phyloP scores from a whole-genome alignment of 2,329 filamentous ascomycete genomes.

The Alternaria solani region DNA sequence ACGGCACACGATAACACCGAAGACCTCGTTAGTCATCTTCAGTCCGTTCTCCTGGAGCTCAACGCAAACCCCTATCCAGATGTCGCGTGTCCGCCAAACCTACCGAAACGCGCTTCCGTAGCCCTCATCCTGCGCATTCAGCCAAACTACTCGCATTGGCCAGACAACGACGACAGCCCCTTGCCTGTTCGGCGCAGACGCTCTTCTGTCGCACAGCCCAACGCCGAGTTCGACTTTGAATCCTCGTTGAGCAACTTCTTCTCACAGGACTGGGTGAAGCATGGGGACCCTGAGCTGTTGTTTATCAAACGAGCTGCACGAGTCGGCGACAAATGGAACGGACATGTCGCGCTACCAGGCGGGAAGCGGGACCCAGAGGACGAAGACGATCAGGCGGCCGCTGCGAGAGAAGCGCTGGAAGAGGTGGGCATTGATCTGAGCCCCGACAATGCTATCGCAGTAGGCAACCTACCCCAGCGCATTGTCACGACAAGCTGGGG shows the following conservation, averaged over 20 bases:
- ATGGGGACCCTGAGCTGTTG: slow-evolving; percentile 72
- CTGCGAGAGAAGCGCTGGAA: slow-evolving; percentile 70
- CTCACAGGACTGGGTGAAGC: slow-evolving; percentile 68
- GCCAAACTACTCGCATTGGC: slow-evolving; percentile 64
- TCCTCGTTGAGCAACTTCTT: slow-evolving; percentile 67
- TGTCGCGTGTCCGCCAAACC: slow-evolving; percentile 58
- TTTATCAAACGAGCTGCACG: slow-evolving; percentile 75
- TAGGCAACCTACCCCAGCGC: slow-evolving; percentile 71
- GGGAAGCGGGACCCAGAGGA: slow-evolving; percentile 72
- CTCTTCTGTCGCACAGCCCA: slow-evolving; percentile 34
- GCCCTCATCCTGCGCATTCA: slow-evolving; percentile 70
- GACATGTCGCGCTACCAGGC: slow-evolving; percentile 73
- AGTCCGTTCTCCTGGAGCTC: slow-evolving; percentile 54
- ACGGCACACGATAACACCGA: slow-evolving; percentile 26
- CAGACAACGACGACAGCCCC: slow-evolving; percentile 42
- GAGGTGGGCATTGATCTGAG: slow-evolving; percentile 71
- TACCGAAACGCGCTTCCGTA: slow-evolving; percentile 70
- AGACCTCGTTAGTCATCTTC: slow-evolving; percentile 51
- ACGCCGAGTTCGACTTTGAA: slow-evolving; percentile 43
- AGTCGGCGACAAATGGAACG: slow-evolving; percentile 72
- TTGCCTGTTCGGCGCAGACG: slow-evolving; percentile 31
- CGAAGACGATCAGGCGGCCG: slow-evolving; percentile 67
- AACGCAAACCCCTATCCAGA: slow-evolving; percentile 58
- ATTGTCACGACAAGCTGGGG: slow-evolving; percentile 73
- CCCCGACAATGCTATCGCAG: slow-evolving; percentile 54